Base-by-base conservation (phyloP, 306 rosid species). In the Trichosanthes truncata region DNA sequence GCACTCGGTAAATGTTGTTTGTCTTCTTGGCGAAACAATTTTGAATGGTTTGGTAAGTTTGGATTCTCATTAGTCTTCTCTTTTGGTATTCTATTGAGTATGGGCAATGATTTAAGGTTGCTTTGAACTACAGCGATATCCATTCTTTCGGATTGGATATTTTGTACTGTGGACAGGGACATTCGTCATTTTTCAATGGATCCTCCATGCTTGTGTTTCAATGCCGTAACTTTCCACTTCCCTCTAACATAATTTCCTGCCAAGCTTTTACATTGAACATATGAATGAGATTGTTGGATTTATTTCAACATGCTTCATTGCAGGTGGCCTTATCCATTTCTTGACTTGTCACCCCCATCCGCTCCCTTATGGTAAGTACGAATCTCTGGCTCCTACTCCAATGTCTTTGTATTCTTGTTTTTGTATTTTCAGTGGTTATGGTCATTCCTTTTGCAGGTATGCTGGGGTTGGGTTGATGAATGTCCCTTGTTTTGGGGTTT, bases 291-390 rank as follows among this genome's bases (percentile, higher is more conserved):
- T 71, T 36, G 68, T 52, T 23, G 29, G 18, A 20, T 29, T 56
- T 18, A 33, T 26, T 49, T 33, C 7, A 0, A 4, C 33, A 15
- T 17, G 66, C 40, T 48, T 77, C 35, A 56, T 74, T 57, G 20
- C 85, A 95, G 99, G 98, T 95, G 99, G 99, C 99, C 99, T 18
- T 95, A 95, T 80, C 90, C 96, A 56, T 93, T 95, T 86, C 96
- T 93, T 62, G 97, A 93, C 60, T 72, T 95, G 84, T 83, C 98
- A 83, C 86, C 92, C 76, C 83, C 87, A 3, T 89, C 78, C 77
- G 93, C 98, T n/a, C 98, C 99, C 69, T 69, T 93, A 75, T 93
- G 97, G 97, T 95, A 90, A 52, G 93, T 72, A 60, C 25, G 43
- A 71, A 35, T 56, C 55, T 48, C 73, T 56, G 56, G 4, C 81